Conservation (phyloP, 495 filamentous ascomycete genomes). For the Lepidopterella palustris region DNA sequence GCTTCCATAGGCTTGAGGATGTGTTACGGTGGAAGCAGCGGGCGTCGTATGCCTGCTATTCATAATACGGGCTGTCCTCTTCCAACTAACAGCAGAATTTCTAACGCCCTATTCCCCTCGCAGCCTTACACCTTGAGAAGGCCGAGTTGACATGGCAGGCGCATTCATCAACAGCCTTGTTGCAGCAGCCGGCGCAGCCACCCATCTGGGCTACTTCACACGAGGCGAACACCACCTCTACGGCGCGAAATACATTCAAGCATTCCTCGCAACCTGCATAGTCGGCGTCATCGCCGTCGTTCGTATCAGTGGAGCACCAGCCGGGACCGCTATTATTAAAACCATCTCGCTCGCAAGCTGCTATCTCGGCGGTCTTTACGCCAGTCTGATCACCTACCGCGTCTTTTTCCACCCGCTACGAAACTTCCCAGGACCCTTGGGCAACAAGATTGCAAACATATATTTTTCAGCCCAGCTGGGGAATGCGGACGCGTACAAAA, state of each 20-base stretch:
- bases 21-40: too few species aligned
- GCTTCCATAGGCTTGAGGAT: too few species aligned
- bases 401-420: slow-evolving; percentile 2
- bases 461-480: not conserved
- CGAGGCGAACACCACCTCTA: not conserved
- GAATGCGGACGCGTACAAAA: not conserved
- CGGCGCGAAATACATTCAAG: not conserved
- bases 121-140: too few species aligned
- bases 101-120: too few species aligned
- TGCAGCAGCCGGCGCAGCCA: not conserved
- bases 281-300: not conserved
- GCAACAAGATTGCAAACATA: not conserved
- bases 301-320: not conserved
- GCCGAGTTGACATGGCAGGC: too few species aligned
- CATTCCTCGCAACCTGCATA: too few species aligned
- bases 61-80: too few species aligned
- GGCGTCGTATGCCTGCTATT: too few species aligned
- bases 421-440: not conserved
- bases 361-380: slow-evolving; percentile 13
- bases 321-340: not conserved
- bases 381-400: slow-evolving; percentile 7
- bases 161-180: too few species aligned
- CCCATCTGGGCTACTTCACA: not conserved
- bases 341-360: not conserved
- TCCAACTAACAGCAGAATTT: too few species aligned